Conservation (phyloP, 2,329 filamentous ascomycete species). For the Fusarium buharicum region DNA sequence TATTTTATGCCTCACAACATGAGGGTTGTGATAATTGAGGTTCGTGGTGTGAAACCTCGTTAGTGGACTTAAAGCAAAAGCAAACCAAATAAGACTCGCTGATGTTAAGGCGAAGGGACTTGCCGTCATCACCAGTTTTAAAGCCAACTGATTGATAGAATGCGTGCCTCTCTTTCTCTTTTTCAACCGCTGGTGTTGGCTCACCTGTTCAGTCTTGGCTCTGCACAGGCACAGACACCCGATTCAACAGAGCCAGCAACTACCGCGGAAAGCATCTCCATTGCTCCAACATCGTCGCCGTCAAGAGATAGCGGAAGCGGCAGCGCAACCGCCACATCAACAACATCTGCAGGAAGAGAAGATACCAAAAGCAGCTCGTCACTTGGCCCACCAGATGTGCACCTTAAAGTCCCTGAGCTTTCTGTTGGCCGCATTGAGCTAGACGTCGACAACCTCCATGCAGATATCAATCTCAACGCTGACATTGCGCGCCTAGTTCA, state of each 20-base stretch:
- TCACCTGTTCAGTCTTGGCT: slow-evolving; percentile 9
- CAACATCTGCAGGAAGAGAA: not conserved
- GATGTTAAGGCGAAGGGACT: not conserved
- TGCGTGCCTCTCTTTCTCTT: slow-evolving; percentile 18
- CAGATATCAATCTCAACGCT: slow-evolving; percentile 29
- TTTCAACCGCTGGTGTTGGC: slow-evolving; percentile 13
- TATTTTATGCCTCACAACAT: no score
- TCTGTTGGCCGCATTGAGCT: slow-evolving; percentile 28
- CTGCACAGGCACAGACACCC: slow-evolving; percentile 15
- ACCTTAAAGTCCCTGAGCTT: slow-evolving; percentile 24
- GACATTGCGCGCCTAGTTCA: slow-evolving; percentile 23
- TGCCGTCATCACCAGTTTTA: not conserved
- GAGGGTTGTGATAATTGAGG: no score
- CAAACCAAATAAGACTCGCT: not conserved
- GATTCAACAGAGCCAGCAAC: slow-evolving; percentile 24
- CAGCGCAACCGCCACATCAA: slow-evolving; percentile 5
- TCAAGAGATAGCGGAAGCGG: slow-evolving; percentile 2
- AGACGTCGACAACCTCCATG: slow-evolving; percentile 25
- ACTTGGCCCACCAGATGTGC: slow-evolving; percentile 24
- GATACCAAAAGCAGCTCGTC: slow-evolving; percentile 12
- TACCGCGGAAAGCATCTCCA: slow-evolving; percentile 24
- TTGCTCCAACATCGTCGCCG: slow-evolving; percentile 5
- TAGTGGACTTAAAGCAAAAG: slow-evolving; percentile 1
- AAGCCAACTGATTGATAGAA: not conserved
- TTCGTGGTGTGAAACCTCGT: no score